Evolutionary conservation across 495 filamentous ascomycete species (phyloP).

Genomic region (Darksidea phi): DNA sequence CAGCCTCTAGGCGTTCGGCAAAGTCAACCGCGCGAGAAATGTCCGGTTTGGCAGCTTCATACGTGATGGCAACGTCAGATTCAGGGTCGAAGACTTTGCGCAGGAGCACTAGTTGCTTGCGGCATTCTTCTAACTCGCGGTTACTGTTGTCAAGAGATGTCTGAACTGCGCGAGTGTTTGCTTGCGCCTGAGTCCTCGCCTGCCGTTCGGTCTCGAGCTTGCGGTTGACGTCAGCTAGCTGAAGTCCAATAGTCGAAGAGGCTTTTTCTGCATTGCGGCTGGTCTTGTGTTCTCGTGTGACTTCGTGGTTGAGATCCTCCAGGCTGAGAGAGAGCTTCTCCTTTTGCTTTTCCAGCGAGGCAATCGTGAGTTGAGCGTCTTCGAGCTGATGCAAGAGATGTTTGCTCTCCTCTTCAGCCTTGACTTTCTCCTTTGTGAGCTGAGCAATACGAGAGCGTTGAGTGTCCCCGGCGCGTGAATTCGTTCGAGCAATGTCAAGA

Average conservation of each 20-base stretch:
- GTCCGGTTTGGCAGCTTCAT: slow-evolving; percentile 56
- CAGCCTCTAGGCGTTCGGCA: slow-evolving; percentile 83
- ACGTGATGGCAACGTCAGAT: slow-evolving; percentile 55
- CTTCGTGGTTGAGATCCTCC: slow-evolving; percentile 92
- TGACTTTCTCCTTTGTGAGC: slow-evolving; percentile 80
- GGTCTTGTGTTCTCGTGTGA: slow-evolving; percentile 84
- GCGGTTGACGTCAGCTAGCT: slow-evolving; percentile 84
- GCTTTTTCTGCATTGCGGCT: slow-evolving; percentile 88
- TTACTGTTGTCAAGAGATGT: slow-evolving; percentile 71
- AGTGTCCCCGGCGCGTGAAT: slow-evolving; percentile 79
- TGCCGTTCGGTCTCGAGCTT: slow-evolving; percentile 89
- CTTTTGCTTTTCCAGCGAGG: slow-evolving; percentile 89
- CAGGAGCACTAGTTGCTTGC: slow-evolving; percentile 72
- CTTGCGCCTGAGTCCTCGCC: slow-evolving; percentile 78
- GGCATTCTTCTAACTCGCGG: slow-evolving; percentile 74
- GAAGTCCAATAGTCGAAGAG: slow-evolving; percentile 75
- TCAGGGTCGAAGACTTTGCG: slow-evolving; percentile 87
- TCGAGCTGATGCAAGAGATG: slow-evolving; percentile 81
- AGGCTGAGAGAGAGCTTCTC: slow-evolving; percentile 87
- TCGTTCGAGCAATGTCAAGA: slow-evolving; percentile 89
- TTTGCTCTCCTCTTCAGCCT: slow-evolving; percentile 78
- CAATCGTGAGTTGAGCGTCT: slow-evolving; percentile 79
- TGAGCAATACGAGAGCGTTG: slow-evolving; percentile 73
- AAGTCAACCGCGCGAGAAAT: slow-evolving; percentile 71
- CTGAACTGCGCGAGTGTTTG: slow-evolving; percentile 79